Evolutionary conservation across 805 yeast species (phyloP).

Genomic region (Myxozyma neotropica): DNA sequence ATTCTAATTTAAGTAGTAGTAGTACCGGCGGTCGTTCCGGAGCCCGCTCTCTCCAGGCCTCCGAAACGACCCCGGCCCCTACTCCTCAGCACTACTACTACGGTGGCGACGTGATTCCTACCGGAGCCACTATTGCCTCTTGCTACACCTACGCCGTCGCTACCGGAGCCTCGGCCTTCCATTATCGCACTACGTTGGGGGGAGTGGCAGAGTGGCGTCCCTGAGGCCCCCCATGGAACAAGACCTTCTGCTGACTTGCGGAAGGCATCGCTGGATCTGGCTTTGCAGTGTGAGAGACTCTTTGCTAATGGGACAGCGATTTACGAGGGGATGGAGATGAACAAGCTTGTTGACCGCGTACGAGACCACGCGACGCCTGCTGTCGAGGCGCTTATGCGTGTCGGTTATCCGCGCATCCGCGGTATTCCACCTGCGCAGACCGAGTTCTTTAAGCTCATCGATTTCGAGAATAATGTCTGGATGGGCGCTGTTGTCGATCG

Average conservation of each 20-base stretch:
- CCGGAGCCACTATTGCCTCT: conserved; percentile 33
- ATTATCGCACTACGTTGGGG: conserved; percentile 37
- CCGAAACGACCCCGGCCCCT: conserved; percentile 9
- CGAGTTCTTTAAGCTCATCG: conserved; percentile 25
- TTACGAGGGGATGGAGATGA: conserved; percentile 20
- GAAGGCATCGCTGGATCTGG: conserved; percentile 39
- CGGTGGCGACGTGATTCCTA: conserved; percentile 15
- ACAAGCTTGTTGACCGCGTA: conserved; percentile 1
- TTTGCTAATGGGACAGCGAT: conserved; percentile 36
- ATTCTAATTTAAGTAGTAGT: conserved; percentile 27
- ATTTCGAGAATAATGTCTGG: conserved; percentile 31
- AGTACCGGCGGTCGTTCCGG: conserved; percentile 24
- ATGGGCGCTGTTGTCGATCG: conserved; percentile 32
- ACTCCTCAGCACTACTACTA: conserved; percentile 15
- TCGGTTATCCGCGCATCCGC: conserved; percentile 26
- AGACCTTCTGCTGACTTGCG: conserved; percentile 36
- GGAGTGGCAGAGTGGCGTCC: conserved; percentile 40
- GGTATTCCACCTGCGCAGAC: conserved; percentile 12
- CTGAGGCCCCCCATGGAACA: conserved; percentile 36
- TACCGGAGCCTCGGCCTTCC: conserved; percentile 34
- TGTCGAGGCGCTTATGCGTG: conserved; percentile 24
- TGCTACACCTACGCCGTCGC: conserved; percentile 33
- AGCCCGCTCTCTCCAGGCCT: conserved; percentile 1
- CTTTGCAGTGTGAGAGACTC: conserved; percentile 39
- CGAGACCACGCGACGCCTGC: conserved; percentile 16